Conservation (phyloP, 2,329 filamentous ascomycete species). For the Macrophomina tecta region DNA sequence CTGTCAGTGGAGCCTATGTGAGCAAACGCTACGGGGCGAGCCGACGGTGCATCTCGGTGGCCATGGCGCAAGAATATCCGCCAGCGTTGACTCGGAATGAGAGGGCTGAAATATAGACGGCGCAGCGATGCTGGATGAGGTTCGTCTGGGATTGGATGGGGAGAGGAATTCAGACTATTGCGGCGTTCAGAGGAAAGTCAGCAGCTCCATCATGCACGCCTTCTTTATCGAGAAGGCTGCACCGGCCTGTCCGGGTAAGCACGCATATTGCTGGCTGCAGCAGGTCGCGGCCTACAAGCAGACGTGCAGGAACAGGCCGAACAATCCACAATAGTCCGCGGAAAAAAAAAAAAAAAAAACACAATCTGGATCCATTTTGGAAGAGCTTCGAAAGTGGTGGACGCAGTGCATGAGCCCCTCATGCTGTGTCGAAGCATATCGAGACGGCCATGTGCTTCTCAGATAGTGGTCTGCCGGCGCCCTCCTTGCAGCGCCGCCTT, state of each 20-base stretch:
- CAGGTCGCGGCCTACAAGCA: too few species aligned
- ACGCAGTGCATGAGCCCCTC: too few species aligned
- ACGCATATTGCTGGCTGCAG: not conserved
- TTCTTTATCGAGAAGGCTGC: not conserved
- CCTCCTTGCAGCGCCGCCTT: too few species aligned
- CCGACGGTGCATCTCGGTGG: conserved; percentile 2
- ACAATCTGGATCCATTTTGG: too few species aligned
- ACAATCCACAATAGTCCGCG: too few species aligned
- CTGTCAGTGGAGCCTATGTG: not conserved
- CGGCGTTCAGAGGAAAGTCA: not conserved
- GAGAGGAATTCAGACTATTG: not conserved
- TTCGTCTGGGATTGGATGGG: not conserved
- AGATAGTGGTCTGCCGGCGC: too few species aligned
- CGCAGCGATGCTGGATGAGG: not conserved
- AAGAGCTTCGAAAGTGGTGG: too few species aligned
- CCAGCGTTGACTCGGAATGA: not conserved
- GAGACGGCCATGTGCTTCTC: too few species aligned
- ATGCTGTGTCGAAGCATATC: too few species aligned
- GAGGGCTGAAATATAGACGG: not conserved
- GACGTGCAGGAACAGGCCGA: too few species aligned
- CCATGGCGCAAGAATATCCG: conserved; percentile 4
- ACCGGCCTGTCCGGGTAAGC: not conserved
- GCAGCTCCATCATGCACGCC: not conserved
- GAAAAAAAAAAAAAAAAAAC: too few species aligned
- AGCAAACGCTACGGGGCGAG: not conserved